A percentile compares a stretch with the other conserved stretches of the same genome.
Conservation (phyloP, 2,329 filamentous ascomycete species). For the Fusarium napiforme region DNA sequence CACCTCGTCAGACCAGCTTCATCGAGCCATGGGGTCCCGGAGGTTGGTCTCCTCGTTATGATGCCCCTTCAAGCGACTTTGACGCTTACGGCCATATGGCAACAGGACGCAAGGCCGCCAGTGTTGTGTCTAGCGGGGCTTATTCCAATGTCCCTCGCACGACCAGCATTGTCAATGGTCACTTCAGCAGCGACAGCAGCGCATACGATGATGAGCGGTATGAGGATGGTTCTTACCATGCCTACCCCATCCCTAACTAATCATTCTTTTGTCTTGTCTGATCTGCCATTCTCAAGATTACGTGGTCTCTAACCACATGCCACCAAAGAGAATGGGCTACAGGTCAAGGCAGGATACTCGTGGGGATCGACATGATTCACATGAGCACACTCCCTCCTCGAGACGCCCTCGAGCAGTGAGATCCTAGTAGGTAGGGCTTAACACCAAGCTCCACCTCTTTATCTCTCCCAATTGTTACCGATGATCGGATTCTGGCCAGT, state of each 20-base stretch:
- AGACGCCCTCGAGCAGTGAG: slow-evolving; percentile 12
- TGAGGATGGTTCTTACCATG: slow-evolving; percentile 52
- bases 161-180: slow-evolving; percentile 40
- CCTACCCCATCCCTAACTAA: slow-evolving; percentile 49
- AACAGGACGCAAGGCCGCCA: slow-evolving; percentile 44
- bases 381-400: slow-evolving; percentile 13
- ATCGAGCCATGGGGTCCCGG: slow-evolving; percentile 50
- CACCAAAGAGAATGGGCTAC: slow-evolving; percentile 1
- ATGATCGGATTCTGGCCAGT: slow-evolving; percentile 29
- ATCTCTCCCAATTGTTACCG: slow-evolving; percentile 28
- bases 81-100: slow-evolving; percentile 44
- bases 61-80: slow-evolving; percentile 40
- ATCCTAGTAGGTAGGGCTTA: slow-evolving; percentile 34
- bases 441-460: slow-evolving; percentile 30
- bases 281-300: slow-evolving; percentile 6
- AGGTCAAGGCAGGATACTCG: slow-evolving; percentile 21
- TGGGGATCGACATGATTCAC: slow-evolving; percentile 9
- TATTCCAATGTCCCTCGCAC: slow-evolving; percentile 49
- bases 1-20: slow-evolving; percentile 48
- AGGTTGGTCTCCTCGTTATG: slow-evolving; percentile 45
- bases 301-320: background rate
- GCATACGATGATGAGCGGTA: slow-evolving; percentile 46
- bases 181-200: slow-evolving; percentile 47
- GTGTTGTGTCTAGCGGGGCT: slow-evolving; percentile 37
- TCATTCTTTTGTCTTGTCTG: slow-evolving; percentile 22